Evolutionary conservation across 2,329 filamentous ascomycete species (phyloP).

Genomic region (Colletotrichum sp.): DNA sequence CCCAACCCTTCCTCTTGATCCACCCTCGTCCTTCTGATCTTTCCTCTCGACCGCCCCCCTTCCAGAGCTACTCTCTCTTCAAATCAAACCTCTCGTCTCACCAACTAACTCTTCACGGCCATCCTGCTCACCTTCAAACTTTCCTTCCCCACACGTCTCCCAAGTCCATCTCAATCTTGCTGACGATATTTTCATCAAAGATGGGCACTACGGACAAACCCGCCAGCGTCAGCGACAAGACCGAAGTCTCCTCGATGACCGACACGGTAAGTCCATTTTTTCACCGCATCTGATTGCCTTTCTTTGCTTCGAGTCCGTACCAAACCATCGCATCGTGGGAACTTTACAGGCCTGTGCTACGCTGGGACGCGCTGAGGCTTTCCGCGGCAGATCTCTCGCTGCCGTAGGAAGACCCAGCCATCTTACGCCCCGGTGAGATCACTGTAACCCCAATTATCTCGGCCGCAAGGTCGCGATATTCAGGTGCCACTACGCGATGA

Average conservation of each 20-base stretch:
- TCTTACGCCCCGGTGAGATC: not conserved
- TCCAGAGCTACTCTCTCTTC: not conserved
- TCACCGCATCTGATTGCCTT: not conserved
- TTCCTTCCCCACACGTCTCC: not conserved
- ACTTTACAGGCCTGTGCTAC: not conserved
- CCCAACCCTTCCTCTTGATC: not conserved
- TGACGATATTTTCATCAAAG: not conserved
- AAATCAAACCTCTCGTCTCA: not conserved
- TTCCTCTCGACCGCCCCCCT: not conserved
- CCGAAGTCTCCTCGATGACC: too few species aligned
- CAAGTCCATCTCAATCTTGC: not conserved
- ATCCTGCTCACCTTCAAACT: not conserved
- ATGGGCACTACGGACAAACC: too few species aligned
- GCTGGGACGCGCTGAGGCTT: not conserved
- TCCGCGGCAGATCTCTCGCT: not conserved
- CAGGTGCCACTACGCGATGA: not conserved
- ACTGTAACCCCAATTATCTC: accelerated
- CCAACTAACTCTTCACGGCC: not conserved
- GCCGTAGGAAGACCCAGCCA: too few species aligned
- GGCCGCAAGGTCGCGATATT: too few species aligned
- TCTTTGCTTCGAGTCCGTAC: not conserved
- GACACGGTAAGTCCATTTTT: not conserved
- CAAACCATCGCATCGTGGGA: not conserved
- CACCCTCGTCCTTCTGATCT: not conserved
- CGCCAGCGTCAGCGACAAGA: too few species aligned